Evolutionary conservation across 2,329 filamentous ascomycete species (phyloP).

Genomic region (Ciborinia camelliae): DNA sequence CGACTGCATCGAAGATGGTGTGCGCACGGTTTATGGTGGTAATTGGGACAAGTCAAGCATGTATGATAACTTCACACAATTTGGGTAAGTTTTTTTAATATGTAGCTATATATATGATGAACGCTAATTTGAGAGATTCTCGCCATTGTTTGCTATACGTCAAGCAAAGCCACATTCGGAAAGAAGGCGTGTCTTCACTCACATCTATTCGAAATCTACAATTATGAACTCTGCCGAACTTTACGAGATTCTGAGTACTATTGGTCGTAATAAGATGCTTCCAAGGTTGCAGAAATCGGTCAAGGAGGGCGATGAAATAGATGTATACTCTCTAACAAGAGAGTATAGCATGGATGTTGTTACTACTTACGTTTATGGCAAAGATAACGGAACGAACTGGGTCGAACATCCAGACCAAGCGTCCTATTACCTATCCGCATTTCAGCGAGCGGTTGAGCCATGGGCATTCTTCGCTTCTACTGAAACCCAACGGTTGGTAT

Average conservation of each 20-base stretch:
- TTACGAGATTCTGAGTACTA: not conserved
- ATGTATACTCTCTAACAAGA: not conserved
- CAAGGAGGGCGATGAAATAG: not conserved
- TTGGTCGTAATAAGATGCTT: not conserved
- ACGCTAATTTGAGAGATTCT: not conserved
- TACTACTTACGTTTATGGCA: conserved; percentile 2
- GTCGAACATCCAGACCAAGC: not conserved
- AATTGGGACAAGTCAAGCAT: conserved; percentile 1
- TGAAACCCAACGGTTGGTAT: not conserved
- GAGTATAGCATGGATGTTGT: conserved; percentile 11
- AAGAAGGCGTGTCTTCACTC: not conserved
- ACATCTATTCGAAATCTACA: conserved; percentile 5
- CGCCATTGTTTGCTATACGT: not conserved
- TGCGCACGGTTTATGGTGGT: not conserved
- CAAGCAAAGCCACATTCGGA: conserved; percentile 4
- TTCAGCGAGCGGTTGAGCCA: not conserved
- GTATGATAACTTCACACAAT: conserved; percentile 11
- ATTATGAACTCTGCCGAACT: conserved; percentile 2
- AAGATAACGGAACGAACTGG: not conserved
- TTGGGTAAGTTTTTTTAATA: conserved; percentile 7
- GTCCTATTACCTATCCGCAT: not conserved
- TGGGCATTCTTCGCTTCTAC: conserved; percentile 1
- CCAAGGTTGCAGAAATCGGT: not conserved
- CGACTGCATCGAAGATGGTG: conserved; percentile 10
- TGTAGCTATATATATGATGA: not conserved